Evolutionary conservation across 2,329 filamentous ascomycete species (phyloP).

Genomic region (Phoma herbarum): DNA sequence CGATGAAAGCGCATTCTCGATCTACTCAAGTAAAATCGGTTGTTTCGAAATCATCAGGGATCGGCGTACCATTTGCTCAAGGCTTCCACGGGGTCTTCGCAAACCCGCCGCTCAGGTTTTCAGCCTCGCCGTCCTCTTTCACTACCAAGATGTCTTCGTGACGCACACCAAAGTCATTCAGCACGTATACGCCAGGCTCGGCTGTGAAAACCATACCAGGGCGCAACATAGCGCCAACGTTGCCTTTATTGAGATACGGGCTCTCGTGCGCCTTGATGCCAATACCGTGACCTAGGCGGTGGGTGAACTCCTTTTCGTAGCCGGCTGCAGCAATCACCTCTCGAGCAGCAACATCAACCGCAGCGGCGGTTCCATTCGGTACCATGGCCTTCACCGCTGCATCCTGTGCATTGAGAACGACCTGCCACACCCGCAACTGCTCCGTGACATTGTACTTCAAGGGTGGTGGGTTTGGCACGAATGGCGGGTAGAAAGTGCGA

Average conservation of each 20-base stretch:
- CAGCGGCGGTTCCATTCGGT: constrained; percentile 64
- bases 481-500: constrained; percentile 64
- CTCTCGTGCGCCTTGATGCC: constrained; percentile 73
- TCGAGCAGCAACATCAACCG: constrained; percentile 68
- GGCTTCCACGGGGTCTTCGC: constrained; percentile 65
- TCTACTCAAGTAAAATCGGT: neutral
- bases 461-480: constrained; percentile 27
- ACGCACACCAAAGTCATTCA: constrained; percentile 67
- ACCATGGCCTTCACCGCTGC: constrained; percentile 62
- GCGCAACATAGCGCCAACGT: constrained; percentile 57
- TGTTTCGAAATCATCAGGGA: neutral
- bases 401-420: constrained; percentile 69
- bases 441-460: constrained; percentile 48
- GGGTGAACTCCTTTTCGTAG: constrained; percentile 68
- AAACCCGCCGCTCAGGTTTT: constrained; percentile 63
- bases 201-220: constrained; percentile 71
- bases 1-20: neutral
- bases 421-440: constrained; percentile 66
- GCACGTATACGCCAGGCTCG: constrained; percentile 70
- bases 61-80: constrained; percentile 7
- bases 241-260: constrained; percentile 71
- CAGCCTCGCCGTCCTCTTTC: constrained; percentile 61
- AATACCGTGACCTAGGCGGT: constrained; percentile 70
- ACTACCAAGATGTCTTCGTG: constrained; percentile 71
- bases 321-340: constrained; percentile 65